Percentiles rank a stretch among this genome's conserved stretches.
These are phyloP conservation scores for Colletotrichum filicis DNA, from an alignment of 2,329 filamentous ascomycete genomes.

Conservation along the genomic window DNA sequence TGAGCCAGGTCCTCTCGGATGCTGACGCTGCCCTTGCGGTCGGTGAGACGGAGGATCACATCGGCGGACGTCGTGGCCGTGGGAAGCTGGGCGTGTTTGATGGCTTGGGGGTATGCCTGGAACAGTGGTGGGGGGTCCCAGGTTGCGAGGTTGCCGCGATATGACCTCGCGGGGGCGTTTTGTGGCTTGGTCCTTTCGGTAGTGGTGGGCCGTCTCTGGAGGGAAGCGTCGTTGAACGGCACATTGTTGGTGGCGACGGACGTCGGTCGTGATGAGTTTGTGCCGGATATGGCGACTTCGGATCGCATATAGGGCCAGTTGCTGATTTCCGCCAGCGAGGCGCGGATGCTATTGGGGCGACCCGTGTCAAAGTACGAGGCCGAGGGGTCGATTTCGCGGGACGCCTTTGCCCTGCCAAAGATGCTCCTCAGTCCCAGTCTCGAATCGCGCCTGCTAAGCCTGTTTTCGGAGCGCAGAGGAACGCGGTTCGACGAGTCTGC, in stretches of 20 bases:
- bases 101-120: conserved; percentile 86
- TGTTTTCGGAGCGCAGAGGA: conserved; percentile 54
- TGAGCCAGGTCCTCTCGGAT: conserved; percentile 47
- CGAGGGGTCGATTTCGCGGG: conserved; percentile 47
- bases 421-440: conserved; percentile 62
- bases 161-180: conserved; percentile 17
- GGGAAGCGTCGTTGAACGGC: conserved; percentile 24
- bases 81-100: conserved; percentile 78
- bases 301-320: conserved; percentile 51
- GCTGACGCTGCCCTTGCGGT: conserved; percentile 57
- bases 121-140: conserved; percentile 84
- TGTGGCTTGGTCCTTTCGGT: conserved; percentile 26
- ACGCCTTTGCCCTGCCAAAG: conserved; percentile 58
- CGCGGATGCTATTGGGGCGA: conserved; percentile 53
- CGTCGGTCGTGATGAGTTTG: conserved; percentile 9
- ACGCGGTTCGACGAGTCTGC: conserved; percentile 49
- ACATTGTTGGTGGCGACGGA: conserved; percentile 20
- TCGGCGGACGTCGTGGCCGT: conserved; percentile 77
- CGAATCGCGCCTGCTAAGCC: conserved; percentile 60
- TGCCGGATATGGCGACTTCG: conserved; percentile 22
- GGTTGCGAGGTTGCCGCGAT: conserved; percentile 48
- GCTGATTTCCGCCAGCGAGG: conserved; percentile 58
- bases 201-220: conserved; percentile 19
- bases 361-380: conserved; percentile 44
- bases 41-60: conserved; percentile 71